Evolutionary conservation across 345 rosid species (phyloP).

Genomic region (Nephelium lappaceum): DNA sequence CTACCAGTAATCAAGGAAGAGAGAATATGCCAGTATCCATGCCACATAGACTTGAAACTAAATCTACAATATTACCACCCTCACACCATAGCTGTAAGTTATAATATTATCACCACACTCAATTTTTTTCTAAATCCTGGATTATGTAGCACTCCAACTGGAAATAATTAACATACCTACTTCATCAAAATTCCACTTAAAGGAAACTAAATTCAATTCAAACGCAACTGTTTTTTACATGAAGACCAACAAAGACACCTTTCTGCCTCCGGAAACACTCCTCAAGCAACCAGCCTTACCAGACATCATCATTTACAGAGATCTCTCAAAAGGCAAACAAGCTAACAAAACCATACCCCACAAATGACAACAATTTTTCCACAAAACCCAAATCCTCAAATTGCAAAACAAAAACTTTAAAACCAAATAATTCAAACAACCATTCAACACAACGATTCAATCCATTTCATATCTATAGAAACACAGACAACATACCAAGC

Average conservation of each 20-base stretch:
- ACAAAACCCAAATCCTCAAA: not conserved
- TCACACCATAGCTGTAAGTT: no score
- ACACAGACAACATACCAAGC: not conserved
- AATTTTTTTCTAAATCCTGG: not conserved
- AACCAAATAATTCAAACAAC: not conserved
- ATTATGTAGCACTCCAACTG: no score
- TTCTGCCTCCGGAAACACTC: not conserved
- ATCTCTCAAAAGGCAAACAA: not conserved
- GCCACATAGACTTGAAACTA: not conserved
- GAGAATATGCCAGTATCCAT: not conserved
- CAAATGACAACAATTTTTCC: not conserved
- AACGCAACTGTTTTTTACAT: not conserved
- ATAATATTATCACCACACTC: no score
- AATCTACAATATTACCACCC: not conserved
- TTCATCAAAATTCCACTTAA: not conserved
- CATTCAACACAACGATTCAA: not conserved
- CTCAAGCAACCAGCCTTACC: conserved; percentile 6
- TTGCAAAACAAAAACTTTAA: not conserved
- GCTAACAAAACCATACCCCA: not conserved
- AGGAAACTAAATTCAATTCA: not conserved
- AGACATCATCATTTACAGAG: conserved; percentile 11
- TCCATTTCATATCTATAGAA: not conserved
- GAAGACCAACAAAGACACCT: not conserved
- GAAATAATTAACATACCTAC: not conserved
- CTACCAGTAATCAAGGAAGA: no score